Evolutionary conservation across 768 basidiomycete species (phyloP), one percentile per base, ranked within the genome.

Genomic region (Auricularia auricula-judae): DNA sequence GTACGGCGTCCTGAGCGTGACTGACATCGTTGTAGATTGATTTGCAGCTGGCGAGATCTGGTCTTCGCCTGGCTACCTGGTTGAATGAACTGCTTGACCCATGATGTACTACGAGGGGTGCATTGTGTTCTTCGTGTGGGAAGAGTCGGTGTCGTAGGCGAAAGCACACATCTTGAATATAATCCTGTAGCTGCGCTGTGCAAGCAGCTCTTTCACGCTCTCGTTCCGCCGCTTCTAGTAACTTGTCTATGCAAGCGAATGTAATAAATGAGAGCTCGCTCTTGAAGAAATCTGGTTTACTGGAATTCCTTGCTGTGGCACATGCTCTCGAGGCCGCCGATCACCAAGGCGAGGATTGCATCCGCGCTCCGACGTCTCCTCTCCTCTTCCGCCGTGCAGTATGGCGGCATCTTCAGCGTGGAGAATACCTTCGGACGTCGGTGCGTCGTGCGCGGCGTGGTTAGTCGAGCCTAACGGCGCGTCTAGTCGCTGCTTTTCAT

Each of bases 401-500:
- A 21, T 51, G 47, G 47, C 47, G 47, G 14, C 56, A 18, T 59
- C 56, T 5, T 59, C 56, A 33, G 56, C 56, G 56, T 59, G 56
- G 56, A 59, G 56, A 35, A 59, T 23, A 4, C 56, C 56, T 8
- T 59, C 56, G 14, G 56, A 59, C 23, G 23, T 59, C 7, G 56
- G 56, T 59, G 16, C 14, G 56, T 35, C 4, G 34, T 18, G 23
- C 5, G 34, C 61, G 34, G 11, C 14, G 39, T 18, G 35, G 35
- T 4, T 62, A 5, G 4, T 21, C 61, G 12, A 39, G 23, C 8
- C 43, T 59, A 59, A 59, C 56, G 23, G 11, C 29, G 56, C 34
- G n/a, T 51, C 59, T 68, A 91, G 90, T 89, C 70, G 88, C 89
- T 11, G 87, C 91, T 72, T 92, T 91, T 67, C 89, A 92, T 74